Evolutionary conservation across 441 rosid genomes (phyloP), one percentile per base, ranked within the genome.

Genomic region (Populus hybrid): DNA sequence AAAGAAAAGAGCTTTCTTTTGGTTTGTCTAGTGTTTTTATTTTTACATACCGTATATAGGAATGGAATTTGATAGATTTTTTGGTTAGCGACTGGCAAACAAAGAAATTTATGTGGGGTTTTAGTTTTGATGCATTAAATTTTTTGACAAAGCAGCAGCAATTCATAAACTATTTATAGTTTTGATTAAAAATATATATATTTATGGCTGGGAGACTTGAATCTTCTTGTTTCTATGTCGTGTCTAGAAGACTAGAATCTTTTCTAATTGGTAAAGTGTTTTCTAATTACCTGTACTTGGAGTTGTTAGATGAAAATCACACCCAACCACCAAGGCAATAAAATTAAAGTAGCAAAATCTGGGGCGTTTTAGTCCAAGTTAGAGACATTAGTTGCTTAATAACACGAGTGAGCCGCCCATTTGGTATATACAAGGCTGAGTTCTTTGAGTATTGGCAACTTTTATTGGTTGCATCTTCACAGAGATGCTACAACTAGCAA

Each of bases 401-500:
- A 1, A 34, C 21, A n/a, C 2, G 21, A 34, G 8, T 54, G 61
- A 54, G 61, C 61, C 61, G 28, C 36, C 36, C 23, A 46, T n/a
- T 20, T 40, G 18, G 28, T 70, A 23, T 18, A 5, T 72, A 46
- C 30, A 63, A 30, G 18, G 42, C 59, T 28, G 65, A 73, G 21
- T 78, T 78, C 20, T 75, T 71, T 69, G 76, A 69, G 30, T 61
- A 8, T 26, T n/a, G 68, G 26, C 75, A 35, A 10, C 46, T 21
- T 69, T 34, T 54, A 36, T 36, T 42, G 59, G 28, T 21, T 12
- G 35, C 59, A 36, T 65, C 24, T 28, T 34, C 21, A 38, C 7
- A 18, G 54, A 65, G 36, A 50, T n/a, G 54, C 38, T 57, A 5
- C 59, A 20, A 40, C 8, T 34, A 40, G 12, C 6, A 72, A 26